Base-by-base conservation (phyloP, 495 filamentous ascomycete species). In the Wilcoxina mikolae region DNA sequence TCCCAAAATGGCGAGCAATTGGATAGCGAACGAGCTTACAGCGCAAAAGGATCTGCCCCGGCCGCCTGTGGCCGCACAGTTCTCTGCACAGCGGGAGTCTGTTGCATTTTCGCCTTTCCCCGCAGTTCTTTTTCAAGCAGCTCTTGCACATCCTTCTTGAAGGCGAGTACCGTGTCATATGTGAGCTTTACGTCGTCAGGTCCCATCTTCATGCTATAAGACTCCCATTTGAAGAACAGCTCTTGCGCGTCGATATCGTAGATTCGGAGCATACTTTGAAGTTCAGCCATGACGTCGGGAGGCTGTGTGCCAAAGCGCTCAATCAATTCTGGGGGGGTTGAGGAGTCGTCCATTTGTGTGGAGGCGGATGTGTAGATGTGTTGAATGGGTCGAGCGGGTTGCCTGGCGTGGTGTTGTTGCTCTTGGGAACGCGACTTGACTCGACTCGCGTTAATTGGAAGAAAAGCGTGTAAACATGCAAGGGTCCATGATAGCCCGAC, bases 161-260 rank as follows among this genome's bases (percentile, higher is more conserved):
- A 85, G 39, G 77, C 74, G 51, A 80, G 73, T 38, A 84, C 75
- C 0, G 76, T 84, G 17, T 81, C 75, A 24, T 88, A 65, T 56
- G 79, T 76, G 53, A 89, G 65, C 49, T 77, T 84, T 39, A 77
- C 80, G 57, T 87, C 81, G 20, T 89, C 84, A 33, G 74, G 61
- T 3, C 79, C 79, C 84, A 95, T 91, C 70, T 89, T 94, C 60
- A 98, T 82, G 65, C 80, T 83, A 73, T 95, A 96, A 0, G 86
- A 86, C 62, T 98, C 90, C 91, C 91, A 98, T 76, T 95, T 94
- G 77, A 81, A 95, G 66, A 83, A 94, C 17, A 95, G 73, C 60
- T 98, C 90, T 64, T 95, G 77, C 24, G 77, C 73, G 26, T 76
- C 72, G 53, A 95, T 75, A 18, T 76, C 74, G 68, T 94, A 85